phyloP scores from a whole-genome alignment of 805 yeast genomes.

The Wickerhamomyces canadensis region DNA sequence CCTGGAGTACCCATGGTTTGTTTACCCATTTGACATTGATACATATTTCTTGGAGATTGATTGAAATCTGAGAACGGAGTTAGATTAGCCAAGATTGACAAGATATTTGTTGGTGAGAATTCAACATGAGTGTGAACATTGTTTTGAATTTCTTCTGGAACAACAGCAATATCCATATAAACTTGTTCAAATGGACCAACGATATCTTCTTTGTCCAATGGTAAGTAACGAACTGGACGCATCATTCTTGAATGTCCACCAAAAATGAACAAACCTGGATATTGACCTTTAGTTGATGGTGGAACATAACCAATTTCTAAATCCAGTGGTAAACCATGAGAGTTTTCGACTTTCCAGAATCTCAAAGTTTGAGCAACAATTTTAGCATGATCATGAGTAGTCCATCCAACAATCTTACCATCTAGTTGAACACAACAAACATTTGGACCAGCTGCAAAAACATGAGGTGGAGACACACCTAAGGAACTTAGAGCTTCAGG shows the following conservation, averaged over 20 bases:
- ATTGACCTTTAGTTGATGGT: constrained; percentile 92
- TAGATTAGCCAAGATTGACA: constrained; percentile 91
- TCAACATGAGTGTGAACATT: constrained; percentile 90
- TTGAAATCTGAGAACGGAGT: constrained; percentile 98
- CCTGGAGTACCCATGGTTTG: constrained; percentile 99
- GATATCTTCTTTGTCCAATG: constrained; percentile 75
- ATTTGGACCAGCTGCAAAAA: constrained; percentile 83
- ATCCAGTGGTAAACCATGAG: constrained; percentile 72
- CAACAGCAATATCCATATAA: constrained; percentile 92
- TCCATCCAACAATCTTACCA: constrained; percentile 92
- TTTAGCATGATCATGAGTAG: constrained; percentile 82
- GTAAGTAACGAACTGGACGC: constrained; percentile 91
- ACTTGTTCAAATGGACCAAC: constrained; percentile 98
- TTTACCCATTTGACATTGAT: constrained; percentile 99
- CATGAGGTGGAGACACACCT: constrained; percentile 78
- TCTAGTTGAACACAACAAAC: constrained; percentile 90
- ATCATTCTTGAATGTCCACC: constrained; percentile 94
- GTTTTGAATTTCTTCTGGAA: constrained; percentile 82
- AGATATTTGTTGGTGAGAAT: constrained; percentile 87
- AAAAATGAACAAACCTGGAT: constrained; percentile 89
- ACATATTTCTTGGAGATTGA: constrained; percentile 99
- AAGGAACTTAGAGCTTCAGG: constrained; percentile 60
- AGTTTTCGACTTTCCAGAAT: constrained; percentile 86
- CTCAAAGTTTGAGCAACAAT: constrained; percentile 86
- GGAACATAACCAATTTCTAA: constrained; percentile 95